Percentiles rank a stretch among this genome's conserved stretches.
Evolutionary conservation across 192 early-diverging fungal species (phyloP).

Genomic region (Coemansia sp.): DNA sequence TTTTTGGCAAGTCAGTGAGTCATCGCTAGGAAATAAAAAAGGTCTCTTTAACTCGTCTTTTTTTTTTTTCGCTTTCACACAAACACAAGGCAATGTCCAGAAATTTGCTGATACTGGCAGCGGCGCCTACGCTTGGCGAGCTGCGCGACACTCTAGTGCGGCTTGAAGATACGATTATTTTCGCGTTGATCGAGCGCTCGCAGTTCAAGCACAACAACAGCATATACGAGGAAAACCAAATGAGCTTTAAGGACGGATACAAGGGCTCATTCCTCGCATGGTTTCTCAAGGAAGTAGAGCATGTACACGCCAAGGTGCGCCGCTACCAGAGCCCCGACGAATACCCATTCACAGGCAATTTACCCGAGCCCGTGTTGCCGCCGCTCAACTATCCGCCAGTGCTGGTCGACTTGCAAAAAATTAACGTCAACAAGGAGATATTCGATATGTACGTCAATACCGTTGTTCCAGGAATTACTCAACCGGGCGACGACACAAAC

Average conservation of each 20-base stretch:
- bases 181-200: conserved; percentile 90
- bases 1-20: no score
- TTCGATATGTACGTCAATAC: conserved; percentile 77
- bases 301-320: conserved; percentile 83
- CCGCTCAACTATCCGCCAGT: conserved; percentile 74
- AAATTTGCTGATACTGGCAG: conserved; percentile 44
- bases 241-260: conserved; percentile 67
- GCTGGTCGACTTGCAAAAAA: conserved; percentile 65
- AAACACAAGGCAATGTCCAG: conserved; percentile 26
- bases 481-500: conserved; percentile 76
- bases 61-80: neutral
- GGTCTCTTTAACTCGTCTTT: no score
- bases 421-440: conserved; percentile 87
- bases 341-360: conserved; percentile 81
- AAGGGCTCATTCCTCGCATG: conserved; percentile 82
- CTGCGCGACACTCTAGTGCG: conserved; percentile 78
- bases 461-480: conserved; percentile 77
- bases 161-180: conserved; percentile 87
- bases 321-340: conserved; percentile 91
- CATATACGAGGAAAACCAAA: conserved; percentile 70
- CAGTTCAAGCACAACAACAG: conserved; percentile 82
- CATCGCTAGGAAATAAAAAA: no score
- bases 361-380: conserved; percentile 87
- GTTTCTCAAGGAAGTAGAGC: conserved; percentile 88
- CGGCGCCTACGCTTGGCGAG: conserved; percentile 46